Percentiles rank a stretch among this genome's conserved stretches.
Conservation (phyloP, 495 filamentous ascomycete genomes). For the Penicillium cosmopolitanum region DNA sequence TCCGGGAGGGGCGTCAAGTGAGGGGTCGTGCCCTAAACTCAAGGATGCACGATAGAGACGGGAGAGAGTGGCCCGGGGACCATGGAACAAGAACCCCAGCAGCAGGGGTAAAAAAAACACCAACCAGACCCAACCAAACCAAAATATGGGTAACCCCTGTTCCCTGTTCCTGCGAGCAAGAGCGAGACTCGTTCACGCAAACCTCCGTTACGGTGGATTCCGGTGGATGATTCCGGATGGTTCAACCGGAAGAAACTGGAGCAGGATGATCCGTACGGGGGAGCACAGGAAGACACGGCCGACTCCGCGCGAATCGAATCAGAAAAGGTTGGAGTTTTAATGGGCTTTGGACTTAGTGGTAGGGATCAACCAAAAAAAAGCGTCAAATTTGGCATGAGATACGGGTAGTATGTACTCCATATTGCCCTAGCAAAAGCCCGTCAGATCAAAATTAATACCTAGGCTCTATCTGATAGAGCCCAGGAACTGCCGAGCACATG, state of each 20-base stretch:
- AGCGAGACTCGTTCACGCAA: not conserved
- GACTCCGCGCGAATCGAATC: not conserved
- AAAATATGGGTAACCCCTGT: not conserved
- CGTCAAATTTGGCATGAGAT: too few relatives aligned
- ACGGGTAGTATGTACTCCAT: too few relatives aligned
- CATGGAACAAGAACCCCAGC: not conserved
- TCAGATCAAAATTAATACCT: not conserved
- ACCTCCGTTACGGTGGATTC: constrained; percentile 1
- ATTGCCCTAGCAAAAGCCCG: too few relatives aligned
- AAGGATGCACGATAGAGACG: not conserved
- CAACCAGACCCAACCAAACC: not conserved
- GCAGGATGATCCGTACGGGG: not conserved
- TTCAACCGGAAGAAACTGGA: not conserved
- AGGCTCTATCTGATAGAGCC: not conserved
- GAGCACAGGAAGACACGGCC: constrained; percentile 1
- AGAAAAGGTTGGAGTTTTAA: too few relatives aligned
- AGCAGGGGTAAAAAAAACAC: not conserved
- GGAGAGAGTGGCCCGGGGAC: not conserved
- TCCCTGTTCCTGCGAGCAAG: not conserved
- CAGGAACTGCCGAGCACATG: not conserved
- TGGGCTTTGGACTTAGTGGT: too few relatives aligned
- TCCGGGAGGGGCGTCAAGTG: constrained; percentile 1
- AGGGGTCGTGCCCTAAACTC: not conserved
- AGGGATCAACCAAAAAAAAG: too few relatives aligned
- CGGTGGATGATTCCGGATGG: constrained; percentile 7